These are phyloP conservation scores for Talaromyces liani DNA, from an alignment of 495 filamentous ascomycete genomes.

Conservation along the genomic window DNA sequence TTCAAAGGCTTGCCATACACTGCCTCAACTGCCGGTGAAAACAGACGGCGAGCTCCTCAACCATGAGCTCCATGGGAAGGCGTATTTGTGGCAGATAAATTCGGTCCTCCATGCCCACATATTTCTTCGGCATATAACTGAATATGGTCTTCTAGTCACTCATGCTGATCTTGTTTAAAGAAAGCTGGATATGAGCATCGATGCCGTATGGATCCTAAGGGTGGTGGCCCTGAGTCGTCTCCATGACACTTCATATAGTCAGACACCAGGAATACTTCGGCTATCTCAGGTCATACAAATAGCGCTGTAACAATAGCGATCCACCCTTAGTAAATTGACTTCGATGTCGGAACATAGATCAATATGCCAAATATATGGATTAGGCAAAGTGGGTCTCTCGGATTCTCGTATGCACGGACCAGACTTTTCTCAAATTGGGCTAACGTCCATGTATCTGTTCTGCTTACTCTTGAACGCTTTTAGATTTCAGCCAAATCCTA, in stretches of 20 bases:
- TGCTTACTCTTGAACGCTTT: not conserved
- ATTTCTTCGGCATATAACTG: no score
- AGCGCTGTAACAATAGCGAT: not conserved
- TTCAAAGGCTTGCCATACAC: no score
- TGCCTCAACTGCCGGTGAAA: no score
- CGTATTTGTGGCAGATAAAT: no score
- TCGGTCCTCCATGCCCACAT: no score
- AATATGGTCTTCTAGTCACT: no score
- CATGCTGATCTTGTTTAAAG: not conserved
- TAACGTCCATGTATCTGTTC: not conserved
- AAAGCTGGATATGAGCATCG: not conserved
- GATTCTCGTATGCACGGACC: not conserved
- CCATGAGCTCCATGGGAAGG: no score
- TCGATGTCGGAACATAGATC: not conserved
- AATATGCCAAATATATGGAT: not conserved
- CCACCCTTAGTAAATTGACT: not conserved
- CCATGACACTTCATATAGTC: not conserved
- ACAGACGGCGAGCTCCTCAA: no score
- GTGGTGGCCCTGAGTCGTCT: not conserved
- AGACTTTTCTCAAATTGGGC: not conserved
- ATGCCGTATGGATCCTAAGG: not conserved
- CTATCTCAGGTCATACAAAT: not conserved
- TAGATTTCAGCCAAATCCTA: not conserved
- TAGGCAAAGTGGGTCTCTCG: not conserved
- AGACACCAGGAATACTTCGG: not conserved